phyloP scores from a whole-genome alignment of 345 rosid genomes.

The Turnera subulata region DNA sequence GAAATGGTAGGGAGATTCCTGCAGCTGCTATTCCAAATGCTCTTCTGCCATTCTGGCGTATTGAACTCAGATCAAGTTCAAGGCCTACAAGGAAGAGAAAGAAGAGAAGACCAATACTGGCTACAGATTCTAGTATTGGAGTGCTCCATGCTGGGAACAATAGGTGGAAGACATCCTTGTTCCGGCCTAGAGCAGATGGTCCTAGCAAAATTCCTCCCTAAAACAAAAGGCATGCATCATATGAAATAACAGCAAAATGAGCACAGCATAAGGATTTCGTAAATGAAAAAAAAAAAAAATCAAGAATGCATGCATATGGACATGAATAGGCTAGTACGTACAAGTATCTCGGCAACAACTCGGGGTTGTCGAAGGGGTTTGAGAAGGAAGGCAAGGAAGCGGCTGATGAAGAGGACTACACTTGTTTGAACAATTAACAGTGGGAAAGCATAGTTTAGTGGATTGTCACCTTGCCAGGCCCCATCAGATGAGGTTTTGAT shows the following conservation, averaged over 20 bases:
- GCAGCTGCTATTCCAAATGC: constrained; percentile 64
- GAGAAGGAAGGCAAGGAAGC: constrained; percentile 64
- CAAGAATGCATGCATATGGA: too few species aligned
- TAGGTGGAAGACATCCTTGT: constrained; percentile 31
- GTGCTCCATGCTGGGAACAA: constrained; percentile 66
- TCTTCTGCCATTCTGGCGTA: constrained; percentile 49
- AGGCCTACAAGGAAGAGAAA: constrained; percentile 82
- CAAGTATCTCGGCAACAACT: constrained; percentile 89
- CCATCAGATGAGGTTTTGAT: constrained; percentile 78
- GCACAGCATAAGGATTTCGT: too few species aligned
- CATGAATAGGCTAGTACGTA: too few species aligned
- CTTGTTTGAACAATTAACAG: constrained; percentile 69
- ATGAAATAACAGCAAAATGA: too few species aligned
- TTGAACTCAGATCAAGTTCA: constrained; percentile 56
- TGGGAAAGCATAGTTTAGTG: constrained; percentile 74
- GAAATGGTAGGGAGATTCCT: constrained; percentile 66
- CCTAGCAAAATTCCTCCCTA: constrained; percentile 86
- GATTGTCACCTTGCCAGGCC: constrained; percentile 92
- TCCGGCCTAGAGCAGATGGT: constrained; percentile 71
- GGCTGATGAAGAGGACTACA: constrained; percentile 55
- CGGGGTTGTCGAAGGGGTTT: constrained; percentile 92
- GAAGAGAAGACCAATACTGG: constrained; percentile 75
- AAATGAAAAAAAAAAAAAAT: too few species aligned
- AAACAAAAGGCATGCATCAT: too few species aligned
- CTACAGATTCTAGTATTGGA: constrained; percentile 65